Base-by-base conservation (phyloP, 2,329 filamentous ascomycete genomes). In the Aspergillus unguis region DNA sequence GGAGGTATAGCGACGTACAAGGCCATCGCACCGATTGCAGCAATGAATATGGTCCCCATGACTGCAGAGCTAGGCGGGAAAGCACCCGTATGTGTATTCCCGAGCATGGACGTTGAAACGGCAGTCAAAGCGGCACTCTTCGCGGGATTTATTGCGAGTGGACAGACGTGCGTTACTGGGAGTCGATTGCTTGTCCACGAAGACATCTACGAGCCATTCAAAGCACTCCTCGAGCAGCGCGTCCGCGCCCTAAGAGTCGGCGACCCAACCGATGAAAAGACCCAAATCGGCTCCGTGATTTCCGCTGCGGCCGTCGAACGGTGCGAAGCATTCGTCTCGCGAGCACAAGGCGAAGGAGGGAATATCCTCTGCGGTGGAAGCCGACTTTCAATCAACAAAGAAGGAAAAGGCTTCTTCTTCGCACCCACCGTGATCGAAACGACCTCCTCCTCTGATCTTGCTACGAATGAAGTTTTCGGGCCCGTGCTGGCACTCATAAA, bases 271-370 rank as follows among this genome's bases (percentile, higher is more conserved):
- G 82, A 86, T 50, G 69, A 72, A 0, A 75, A 75, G 1, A 85
- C 81, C 0, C 80, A 81, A 67, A 88, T 88, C 79, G 85, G 85
- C 0, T 81, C 83, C 0, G 69, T 87, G 2, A 79, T 87, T 32
- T 86, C 84, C 11, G 44, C 46, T 11, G 59, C 57, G 0, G 61
- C 67, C 0, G 62, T 67, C 0, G 75, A 74, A 5, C 78, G 75
- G 59, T 79, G 78, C 25, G 37, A 35, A 5, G 46, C 42, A 3
- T 62, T 62, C 26, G 60, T 62, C 35, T 42, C 53, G 5, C 40
- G 53, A 5, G 60, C 77, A 0, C 71, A 75, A 11, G 58, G 66
- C 41, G 66, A 73, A 3, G 75, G 76, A 2, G 73, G 72, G 1
- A 68, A 60, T 5, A 62, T 78, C 3, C 59, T 79, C 8, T 71